These are phyloP conservation scores for Hortaea werneckii DNA, from an alignment of 2,329 filamentous ascomycete species.

Conservation along the genomic window DNA sequence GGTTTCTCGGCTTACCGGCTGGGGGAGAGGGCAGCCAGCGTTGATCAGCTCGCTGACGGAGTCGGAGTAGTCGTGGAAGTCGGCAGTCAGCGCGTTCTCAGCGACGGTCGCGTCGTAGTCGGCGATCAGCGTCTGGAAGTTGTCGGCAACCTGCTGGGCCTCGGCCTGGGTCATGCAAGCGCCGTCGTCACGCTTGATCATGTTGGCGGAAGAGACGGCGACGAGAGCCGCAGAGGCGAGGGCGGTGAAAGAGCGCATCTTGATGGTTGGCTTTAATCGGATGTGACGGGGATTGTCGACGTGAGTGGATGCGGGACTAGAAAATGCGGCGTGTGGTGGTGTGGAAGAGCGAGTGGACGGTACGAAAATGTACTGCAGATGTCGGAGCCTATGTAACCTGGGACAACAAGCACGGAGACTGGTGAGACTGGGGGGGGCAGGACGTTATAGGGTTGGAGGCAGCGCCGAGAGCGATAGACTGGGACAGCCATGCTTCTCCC, in stretches of 20 bases:
- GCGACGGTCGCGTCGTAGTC: slow-evolving; percentile 21
- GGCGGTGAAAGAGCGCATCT: slow-evolving; percentile 3
- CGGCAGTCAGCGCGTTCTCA: slow-evolving; percentile 16
- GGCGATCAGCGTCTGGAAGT: slow-evolving; percentile 24
- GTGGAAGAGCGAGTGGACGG: neutral
- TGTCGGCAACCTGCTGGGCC: slow-evolving; percentile 14
- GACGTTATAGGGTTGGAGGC: neutral
- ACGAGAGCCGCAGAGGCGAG: slow-evolving; percentile 2
- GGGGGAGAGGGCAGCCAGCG: slow-evolving; percentile 18
- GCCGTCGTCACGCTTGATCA: slow-evolving; percentile 2
- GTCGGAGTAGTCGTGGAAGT: slow-evolving; percentile 26
- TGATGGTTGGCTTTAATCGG: neutral
- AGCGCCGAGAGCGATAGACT: too few species aligned
- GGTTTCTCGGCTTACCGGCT: slow-evolving; percentile 17
- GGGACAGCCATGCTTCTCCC: too few species aligned
- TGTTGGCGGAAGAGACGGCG: neutral
- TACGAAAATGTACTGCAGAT: neutral
- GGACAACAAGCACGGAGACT: neutral
- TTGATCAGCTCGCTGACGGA: slow-evolving; percentile 26
- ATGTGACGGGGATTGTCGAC: neutral
- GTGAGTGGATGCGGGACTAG: neutral
- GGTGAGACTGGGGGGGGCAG: neutral
- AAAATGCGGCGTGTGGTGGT: neutral
- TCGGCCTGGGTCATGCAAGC: slow-evolving; percentile 16
- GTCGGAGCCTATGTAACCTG: neutral